phyloP scores from a whole-genome alignment of 2,329 filamentous ascomycete genomes.

The Sordariomycetes sp. region DNA sequence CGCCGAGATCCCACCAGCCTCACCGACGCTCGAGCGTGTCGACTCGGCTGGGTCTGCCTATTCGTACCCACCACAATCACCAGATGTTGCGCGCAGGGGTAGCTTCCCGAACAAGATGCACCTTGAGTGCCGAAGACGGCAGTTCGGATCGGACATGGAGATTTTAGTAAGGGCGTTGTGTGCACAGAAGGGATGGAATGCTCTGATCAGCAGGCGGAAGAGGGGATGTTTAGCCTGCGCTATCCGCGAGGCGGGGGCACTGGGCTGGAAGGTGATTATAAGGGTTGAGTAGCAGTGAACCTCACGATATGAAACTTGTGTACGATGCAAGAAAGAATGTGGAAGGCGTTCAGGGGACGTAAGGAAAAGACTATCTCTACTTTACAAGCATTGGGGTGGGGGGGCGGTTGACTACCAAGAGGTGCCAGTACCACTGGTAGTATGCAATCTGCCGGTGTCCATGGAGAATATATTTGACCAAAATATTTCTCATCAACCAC shows the following conservation, averaged over 20 bases:
- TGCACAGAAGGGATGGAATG: conserved; percentile 65
- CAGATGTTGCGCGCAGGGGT: conserved; percentile 21
- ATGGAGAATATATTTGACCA: no score
- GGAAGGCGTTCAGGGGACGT: no score
- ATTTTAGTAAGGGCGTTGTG: conserved; percentile 65
- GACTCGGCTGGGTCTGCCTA: conserved; percentile 11
- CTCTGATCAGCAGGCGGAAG: conserved; percentile 56
- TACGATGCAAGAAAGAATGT: no score
- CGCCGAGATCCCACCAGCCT: conserved; percentile 31
- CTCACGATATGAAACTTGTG: no score
- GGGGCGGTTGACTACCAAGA: no score
- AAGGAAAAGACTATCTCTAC: no score
- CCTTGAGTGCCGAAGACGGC: conserved; percentile 44
- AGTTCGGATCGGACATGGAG: conserved; percentile 58
- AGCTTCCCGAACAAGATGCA: conserved; percentile 42
- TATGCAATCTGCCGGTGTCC: no score
- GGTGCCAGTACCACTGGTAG: no score
- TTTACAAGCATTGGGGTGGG: no score
- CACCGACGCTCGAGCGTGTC: conserved; percentile 32
- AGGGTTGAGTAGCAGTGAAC: conserved; percentile 48
- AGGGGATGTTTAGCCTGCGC: conserved; percentile 66
- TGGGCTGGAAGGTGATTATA: conserved; percentile 61
- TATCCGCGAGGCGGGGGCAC: conserved; percentile 62
- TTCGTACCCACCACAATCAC: conserved; percentile 12
- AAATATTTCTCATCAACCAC: no score